These are phyloP conservation scores for Cryptococcus hybrid DNA, from an alignment of 1,284 basidiomycete species.

Conservation along the genomic window DNA sequence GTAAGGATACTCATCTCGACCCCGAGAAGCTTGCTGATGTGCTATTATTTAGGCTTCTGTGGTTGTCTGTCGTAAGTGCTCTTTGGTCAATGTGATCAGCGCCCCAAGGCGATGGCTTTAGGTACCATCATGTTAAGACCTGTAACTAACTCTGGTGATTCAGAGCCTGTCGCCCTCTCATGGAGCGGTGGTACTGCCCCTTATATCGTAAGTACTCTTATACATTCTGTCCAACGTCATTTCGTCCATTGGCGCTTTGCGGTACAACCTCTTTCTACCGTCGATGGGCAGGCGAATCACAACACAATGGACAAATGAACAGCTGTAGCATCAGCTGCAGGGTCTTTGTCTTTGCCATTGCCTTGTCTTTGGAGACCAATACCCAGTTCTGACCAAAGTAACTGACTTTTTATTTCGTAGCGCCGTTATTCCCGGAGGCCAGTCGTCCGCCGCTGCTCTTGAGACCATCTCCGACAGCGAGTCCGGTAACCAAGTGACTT, in stretches of 20 bases:
- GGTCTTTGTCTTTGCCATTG: too few relatives aligned
- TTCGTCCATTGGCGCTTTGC: too few relatives aligned
- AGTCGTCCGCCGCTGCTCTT: slow-evolving; percentile 60
- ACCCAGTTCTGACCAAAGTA: too few relatives aligned
- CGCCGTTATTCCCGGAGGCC: slow-evolving; percentile 66
- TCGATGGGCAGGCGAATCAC: too few relatives aligned
- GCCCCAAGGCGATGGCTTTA: not conserved
- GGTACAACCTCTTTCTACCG: too few relatives aligned
- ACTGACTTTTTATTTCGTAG: slow-evolving; percentile 8
- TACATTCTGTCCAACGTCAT: too few relatives aligned
- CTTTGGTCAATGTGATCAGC: not conserved
- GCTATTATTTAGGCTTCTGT: slow-evolving; percentile 2
- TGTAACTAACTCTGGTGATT: not conserved
- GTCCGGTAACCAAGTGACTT: slow-evolving; percentile 57
- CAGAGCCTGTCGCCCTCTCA: slow-evolving; percentile 48
- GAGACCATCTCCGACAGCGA: slow-evolving; percentile 32
- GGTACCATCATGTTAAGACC: not conserved
- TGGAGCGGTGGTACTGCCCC: slow-evolving; percentile 62
- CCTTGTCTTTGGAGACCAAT: too few relatives aligned
- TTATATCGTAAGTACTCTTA: slow-evolving; percentile 55
- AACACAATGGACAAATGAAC: too few relatives aligned
- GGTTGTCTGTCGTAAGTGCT: slow-evolving; percentile 50
- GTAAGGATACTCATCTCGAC: slow-evolving; percentile 14
- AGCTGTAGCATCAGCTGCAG: too few relatives aligned
- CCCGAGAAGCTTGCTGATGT: not conserved